Base-by-base conservation (phyloP, 2,329 filamentous ascomycete species). In the Trichoderma arundinaceum region DNA sequence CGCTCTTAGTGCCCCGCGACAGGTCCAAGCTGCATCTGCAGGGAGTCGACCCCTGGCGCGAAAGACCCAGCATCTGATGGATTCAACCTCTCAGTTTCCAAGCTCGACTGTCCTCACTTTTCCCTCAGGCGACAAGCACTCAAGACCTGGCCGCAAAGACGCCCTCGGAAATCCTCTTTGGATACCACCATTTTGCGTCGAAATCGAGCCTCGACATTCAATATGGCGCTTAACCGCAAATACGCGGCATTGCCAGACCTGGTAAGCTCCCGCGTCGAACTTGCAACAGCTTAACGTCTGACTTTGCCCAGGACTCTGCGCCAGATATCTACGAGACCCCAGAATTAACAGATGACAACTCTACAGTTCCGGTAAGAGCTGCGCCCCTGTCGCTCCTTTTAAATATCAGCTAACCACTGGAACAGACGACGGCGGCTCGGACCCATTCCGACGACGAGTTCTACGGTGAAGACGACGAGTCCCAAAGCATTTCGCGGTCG, bases 301-400 rank as follows among this genome's bases (percentile, higher is more conserved):
- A 58, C 39, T 44, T 71, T 75, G 68, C 75, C 69, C 32, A 96
- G 91, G 94, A 97, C 79, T 91, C 90, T 63, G 93, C 94, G 33
- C 94, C 94, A 70, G 95, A 98, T 75, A 92, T 97, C 73, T 98
- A 97, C 82, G 94, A 98, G 79, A 98, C 95, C 15, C 94, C 94
- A 70, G 94, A 96, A 64, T 82, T 97, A 70, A 94, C 91, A 65
- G 92, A 97, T 74, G 94, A 96, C 77, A 91, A 88, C 69, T 96
- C 93, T 22, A 97, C 93, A 54, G 81, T 93, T 65, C 91, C 89
- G 64, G 92, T 94, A 81, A 78, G 86, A 77, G 51, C 52, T 46
- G 8, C 22, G 10, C 46, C 32, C 28, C 15, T n/a, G n/a, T 44
- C 2, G 6, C 51, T 28, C 2, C 33, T 41, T 13, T 22, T 48